Evolutionary conservation across 148 eudicot genomes (phyloP), one percentile per base, ranked within the genome.

Genomic region (Fallopia convolvulus): DNA sequence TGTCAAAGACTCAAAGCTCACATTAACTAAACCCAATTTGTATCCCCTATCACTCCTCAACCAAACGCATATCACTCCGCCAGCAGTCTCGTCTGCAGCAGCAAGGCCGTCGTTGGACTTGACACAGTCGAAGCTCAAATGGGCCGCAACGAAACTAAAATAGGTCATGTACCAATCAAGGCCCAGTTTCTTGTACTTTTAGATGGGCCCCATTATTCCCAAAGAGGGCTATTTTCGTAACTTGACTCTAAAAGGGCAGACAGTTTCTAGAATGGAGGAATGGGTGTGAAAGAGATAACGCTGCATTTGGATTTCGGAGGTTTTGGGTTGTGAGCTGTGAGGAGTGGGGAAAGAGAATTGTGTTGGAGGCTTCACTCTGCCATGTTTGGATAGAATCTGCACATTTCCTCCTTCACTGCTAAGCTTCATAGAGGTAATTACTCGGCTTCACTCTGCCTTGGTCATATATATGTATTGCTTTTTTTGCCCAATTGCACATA

Each of bases 381-480:
- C 72, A 68, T 68, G 72, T 33, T 33, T 36, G 72, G 20, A 33
- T 68, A 68, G 46, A 39, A 68, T 21, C 72, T 68, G 44, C 5
- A 68, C 36, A 6, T n/a, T 36, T 6, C 36, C 72, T 17, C 44
- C 42, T 68, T 68, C 39, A 12, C 70, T 10, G 65, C 21, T 32
- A 30, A 30, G 70, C 15, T 61, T 11, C 46, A 1, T 17, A 14
- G 44, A 68, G 72, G 72, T 68, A 36, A 33, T 36, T 39, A 17
- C 44, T 68, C n/a, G 15, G 30, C 30, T 26, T 26, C 30, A 26
- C 30, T 26, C 18, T 55, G 18, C 60, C 60, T 55, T 4, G 4
- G 6, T 0, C 60, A 55, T 47, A 47, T 12, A 55, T 47, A 47
- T 12, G 10, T 11, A 20, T 55, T 55, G 60, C 8, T 13, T 1